phyloP scores from a whole-genome alignment of 2,329 filamentous ascomycete species.

The Claviceps sorghi region DNA sequence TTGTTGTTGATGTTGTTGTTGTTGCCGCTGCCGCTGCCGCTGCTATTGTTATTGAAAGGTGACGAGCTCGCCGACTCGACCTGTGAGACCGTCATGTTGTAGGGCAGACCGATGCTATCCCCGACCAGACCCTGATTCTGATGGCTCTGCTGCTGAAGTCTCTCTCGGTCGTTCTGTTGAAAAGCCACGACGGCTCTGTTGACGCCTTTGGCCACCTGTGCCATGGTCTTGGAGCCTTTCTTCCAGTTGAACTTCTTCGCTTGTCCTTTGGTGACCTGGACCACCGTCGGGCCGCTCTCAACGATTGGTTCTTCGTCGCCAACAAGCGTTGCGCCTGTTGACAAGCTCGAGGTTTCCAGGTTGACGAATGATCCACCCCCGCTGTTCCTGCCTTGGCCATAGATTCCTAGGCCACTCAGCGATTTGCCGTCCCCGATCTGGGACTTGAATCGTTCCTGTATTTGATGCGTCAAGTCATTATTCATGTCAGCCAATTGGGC shows the following conservation, averaged over 20 bases:
- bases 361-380: slow-evolving; percentile 35
- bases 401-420: slow-evolving; percentile 43
- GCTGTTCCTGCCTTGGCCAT: slow-evolving; percentile 33
- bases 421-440: slow-evolving; percentile 43
- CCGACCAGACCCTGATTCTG: slow-evolving; percentile 34
- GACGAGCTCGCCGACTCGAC: slow-evolving; percentile 30
- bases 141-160: slow-evolving; percentile 30
- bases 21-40: neutral
- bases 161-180: slow-evolving; percentile 44
- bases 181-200: slow-evolving; percentile 77
- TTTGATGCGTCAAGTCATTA: slow-evolving; percentile 85
- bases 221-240: slow-evolving; percentile 85
- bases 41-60: slow-evolving; percentile 13
- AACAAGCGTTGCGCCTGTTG: slow-evolving; percentile 44
- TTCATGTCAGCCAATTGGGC: slow-evolving; percentile 89
- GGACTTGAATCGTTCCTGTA: slow-evolving; percentile 82
- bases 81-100: slow-evolving; percentile 49
- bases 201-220: slow-evolving; percentile 86
- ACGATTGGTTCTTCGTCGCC: slow-evolving; percentile 52
- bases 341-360: slow-evolving; percentile 37
- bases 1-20: neutral
- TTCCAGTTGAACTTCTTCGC: slow-evolving; percentile 98
- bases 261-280: slow-evolving; percentile 88
- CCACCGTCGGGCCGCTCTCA: slow-evolving; percentile 74
- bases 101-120: slow-evolving; percentile 55